A percentile compares a stretch with the other conserved stretches of the same genome.
Conservation (phyloP, 805 yeast genomes). For the Candida railenensis region DNA sequence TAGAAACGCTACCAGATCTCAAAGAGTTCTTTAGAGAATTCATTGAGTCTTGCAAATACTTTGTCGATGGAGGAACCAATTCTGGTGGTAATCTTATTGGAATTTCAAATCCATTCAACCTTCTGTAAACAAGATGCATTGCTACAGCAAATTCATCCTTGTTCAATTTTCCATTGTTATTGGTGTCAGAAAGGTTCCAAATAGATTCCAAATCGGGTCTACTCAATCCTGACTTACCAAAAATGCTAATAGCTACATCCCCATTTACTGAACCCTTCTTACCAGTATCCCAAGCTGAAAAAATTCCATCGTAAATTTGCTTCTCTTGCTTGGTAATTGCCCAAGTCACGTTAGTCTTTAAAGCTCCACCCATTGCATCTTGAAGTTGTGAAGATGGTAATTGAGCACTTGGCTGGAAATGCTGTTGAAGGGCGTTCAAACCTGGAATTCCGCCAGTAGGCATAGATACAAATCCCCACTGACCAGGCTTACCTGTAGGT, state of each 20-base stretch:
- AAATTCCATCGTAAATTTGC: slow-evolving; percentile 79
- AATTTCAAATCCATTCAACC: slow-evolving; percentile 83
- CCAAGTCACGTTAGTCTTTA: slow-evolving; percentile 64
- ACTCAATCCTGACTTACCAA: slow-evolving; percentile 86
- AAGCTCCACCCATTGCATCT: slow-evolving; percentile 40
- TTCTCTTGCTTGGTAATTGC: slow-evolving; percentile 88
- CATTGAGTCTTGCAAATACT: slow-evolving; percentile 68
- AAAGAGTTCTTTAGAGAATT: slow-evolving; percentile 68
- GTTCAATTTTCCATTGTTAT: slow-evolving; percentile 78
- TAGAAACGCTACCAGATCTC: slow-evolving; percentile 32
- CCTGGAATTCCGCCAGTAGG: slow-evolving; percentile 76
- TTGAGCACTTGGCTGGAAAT: slow-evolving; percentile 58
- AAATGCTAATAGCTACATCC: slow-evolving; percentile 76
- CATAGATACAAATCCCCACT: slow-evolving; percentile 73
- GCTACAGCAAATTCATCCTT: slow-evolving; percentile 94
- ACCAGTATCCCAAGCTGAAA: slow-evolving; percentile 78
- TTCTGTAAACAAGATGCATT: slow-evolving; percentile 92
- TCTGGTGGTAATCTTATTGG: slow-evolving; percentile 86
- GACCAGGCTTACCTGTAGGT: slow-evolving; percentile 69
- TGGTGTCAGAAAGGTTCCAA: slow-evolving; percentile 86
- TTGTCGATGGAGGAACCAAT: slow-evolving; percentile 82
- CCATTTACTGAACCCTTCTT: slow-evolving; percentile 75
- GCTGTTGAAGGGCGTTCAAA: slow-evolving; percentile 61
- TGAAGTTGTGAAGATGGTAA: slow-evolving; percentile 37
- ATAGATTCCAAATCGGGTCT: slow-evolving; percentile 85